phyloP scores from a whole-genome alignment of 1,284 basidiomycete species.

The Fomitopsis pinicola region DNA sequence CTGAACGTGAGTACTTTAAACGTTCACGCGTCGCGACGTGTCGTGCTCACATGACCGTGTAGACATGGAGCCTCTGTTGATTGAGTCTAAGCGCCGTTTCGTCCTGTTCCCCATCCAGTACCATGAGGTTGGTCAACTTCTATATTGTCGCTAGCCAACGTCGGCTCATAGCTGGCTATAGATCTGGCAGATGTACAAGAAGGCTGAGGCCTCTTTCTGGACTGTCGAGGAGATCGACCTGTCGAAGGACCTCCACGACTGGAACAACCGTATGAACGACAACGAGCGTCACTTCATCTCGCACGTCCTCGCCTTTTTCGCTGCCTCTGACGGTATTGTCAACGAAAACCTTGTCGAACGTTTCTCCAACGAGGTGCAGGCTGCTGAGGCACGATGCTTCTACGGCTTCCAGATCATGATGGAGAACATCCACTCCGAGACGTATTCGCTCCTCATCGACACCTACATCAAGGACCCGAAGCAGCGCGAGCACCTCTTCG shows the following conservation, averaged over 20 bases:
- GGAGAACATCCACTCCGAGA: conserved; percentile 97
- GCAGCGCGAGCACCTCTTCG: conserved; percentile 86
- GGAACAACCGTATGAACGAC: conserved; percentile 90
- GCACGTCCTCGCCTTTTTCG: conserved; percentile 95
- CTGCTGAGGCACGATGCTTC: conserved; percentile 94
- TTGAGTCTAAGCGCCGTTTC: conserved; percentile 78
- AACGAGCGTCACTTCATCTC: conserved; percentile 96
- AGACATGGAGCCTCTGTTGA: conserved; percentile 82
- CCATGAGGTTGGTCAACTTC: conserved; percentile 60
- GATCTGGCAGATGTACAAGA: conserved; percentile 99
- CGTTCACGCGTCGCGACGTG: conserved; percentile 5
- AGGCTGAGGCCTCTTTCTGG: conserved; percentile 93
- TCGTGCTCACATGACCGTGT: conserved; percentile 8
- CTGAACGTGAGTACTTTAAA: conserved; percentile 22
- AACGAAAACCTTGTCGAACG: conserved; percentile 97
- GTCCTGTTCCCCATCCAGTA: conserved; percentile 96
- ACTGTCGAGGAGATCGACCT: conserved; percentile 98
- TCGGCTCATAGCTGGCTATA: conserved; percentile 26
- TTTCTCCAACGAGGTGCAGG: conserved; percentile 93
- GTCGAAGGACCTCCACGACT: conserved; percentile 89
- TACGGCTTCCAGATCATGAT: conserved; percentile 99
- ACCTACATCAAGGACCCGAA: conserved; percentile 92
- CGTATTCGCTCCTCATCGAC: conserved; percentile 97
- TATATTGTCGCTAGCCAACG: neutral
- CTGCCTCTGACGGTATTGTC: conserved; percentile 96